phyloP scores from a whole-genome alignment of 148 eudicot genomes.

The Cornus florida region DNA sequence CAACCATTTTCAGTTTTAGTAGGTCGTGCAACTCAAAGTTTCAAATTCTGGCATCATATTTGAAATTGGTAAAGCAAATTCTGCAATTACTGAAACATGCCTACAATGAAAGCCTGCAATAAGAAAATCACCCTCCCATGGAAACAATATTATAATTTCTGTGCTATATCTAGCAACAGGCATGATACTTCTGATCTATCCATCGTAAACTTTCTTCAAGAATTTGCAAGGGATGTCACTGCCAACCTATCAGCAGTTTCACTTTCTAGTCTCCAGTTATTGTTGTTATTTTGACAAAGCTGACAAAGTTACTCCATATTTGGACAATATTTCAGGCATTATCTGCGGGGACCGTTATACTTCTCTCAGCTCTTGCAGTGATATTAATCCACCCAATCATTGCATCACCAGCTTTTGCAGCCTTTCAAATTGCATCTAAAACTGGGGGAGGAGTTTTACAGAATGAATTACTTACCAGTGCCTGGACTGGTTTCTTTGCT shows the following conservation, averaged over 20 bases:
- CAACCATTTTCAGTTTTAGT: background rate
- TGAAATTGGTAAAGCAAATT: background rate
- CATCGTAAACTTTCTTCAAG: background rate
- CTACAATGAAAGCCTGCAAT: background rate
- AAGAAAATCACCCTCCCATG: background rate
- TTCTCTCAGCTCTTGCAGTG: constrained; percentile 54
- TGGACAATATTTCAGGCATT: constrained; percentile 47
- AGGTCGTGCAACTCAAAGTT: background rate
- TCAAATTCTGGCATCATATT: background rate
- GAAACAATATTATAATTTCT: background rate
- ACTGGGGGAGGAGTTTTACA: constrained; percentile 45
- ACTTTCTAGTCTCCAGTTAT: background rate
- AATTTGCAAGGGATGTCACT: background rate
- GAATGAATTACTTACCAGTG: constrained; percentile 72
- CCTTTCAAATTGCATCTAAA: constrained; percentile 51
- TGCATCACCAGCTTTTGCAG: constrained; percentile 79
- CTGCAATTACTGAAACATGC: background rate
- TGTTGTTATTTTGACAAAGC: background rate
- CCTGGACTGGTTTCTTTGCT: constrained; percentile 97
- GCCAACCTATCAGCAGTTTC: background rate
- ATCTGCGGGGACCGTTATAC: constrained; percentile 47
- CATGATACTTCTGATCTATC: background rate
- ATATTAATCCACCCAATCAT: constrained; percentile 47
- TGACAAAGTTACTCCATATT: background rate
- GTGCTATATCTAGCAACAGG: background rate